These are phyloP conservation scores for Geum urbanum DNA, from an alignment of 306 rosid genomes.

Conservation along the genomic window DNA sequence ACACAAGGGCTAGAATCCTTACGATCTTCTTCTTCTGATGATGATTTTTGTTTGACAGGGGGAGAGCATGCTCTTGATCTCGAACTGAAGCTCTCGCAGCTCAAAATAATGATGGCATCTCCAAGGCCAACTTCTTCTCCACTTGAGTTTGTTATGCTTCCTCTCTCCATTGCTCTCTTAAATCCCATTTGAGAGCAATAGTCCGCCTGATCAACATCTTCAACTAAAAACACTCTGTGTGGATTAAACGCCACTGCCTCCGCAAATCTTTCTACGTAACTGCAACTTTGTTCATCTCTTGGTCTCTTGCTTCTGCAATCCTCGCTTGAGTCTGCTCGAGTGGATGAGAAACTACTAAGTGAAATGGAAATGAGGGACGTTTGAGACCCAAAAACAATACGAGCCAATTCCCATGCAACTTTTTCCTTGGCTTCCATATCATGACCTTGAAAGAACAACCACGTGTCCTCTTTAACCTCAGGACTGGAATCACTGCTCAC, in stretches of 20 bases:
- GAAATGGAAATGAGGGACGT: constrained; percentile 51
- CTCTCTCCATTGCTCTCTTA: constrained; percentile 75
- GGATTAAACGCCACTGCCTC: constrained; percentile 64
- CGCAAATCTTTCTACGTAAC: constrained; percentile 59
- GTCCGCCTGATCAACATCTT: constrained; percentile 86
- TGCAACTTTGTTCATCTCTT: constrained; percentile 68
- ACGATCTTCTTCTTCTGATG: constrained; percentile 23
- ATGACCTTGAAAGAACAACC: constrained; percentile 87
- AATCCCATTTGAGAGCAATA: constrained; percentile 76
- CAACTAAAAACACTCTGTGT: constrained; percentile 71
- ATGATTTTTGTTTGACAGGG: constrained; percentile 34
- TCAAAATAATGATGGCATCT: constrained; percentile 75
- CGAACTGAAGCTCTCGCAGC: constrained; percentile 74
- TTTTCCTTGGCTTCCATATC: constrained; percentile 63
- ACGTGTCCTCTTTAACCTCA: constrained; percentile 71
- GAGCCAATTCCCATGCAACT: constrained; percentile 70
- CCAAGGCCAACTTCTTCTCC: constrained; percentile 60
- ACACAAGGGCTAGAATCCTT: constrained; percentile 38
- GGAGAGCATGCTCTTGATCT: constrained; percentile 92
- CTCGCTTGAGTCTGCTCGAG: constrained; percentile 72
- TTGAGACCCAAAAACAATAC: constrained; percentile 62
- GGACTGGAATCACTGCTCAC: constrained; percentile 14
- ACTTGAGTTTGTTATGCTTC: constrained; percentile 45
- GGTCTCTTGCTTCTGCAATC: constrained; percentile 65
- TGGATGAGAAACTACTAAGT: constrained; percentile 64